Evolutionary conservation across 208 protist genomes (phyloP).

Genomic region (Histomonas meleagridis): DNA sequence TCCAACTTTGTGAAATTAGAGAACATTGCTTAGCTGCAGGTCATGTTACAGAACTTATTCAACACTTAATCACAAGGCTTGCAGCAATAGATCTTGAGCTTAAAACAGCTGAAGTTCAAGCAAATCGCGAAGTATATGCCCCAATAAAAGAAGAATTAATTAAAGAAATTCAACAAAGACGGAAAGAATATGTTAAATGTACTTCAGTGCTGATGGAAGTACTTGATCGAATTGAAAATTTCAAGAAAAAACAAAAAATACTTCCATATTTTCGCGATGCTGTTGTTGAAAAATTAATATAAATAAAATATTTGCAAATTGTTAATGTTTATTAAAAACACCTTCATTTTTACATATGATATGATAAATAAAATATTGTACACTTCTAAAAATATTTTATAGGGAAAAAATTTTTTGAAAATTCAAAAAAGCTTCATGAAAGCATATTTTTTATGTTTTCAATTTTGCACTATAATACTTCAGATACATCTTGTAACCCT

Average conservation of each 20-base stretch:
- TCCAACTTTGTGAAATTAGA: background rate
- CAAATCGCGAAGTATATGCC: background rate
- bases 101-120: background rate
- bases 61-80: background rate
- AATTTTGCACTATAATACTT: no score
- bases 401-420: no score
- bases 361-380: no score
- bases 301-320: no score
- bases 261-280: slow-evolving; percentile 17
- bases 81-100: background rate
- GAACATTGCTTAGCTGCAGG: background rate
- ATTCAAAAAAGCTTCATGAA: no score
- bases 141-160: background rate
- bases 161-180: background rate
- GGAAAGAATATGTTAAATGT: background rate
- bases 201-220: background rate
- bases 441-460: no score
- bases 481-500: no score
- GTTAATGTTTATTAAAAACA: no score
- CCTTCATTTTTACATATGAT: no score
- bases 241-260: background rate
- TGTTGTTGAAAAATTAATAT: background rate
- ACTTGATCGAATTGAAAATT: background rate
- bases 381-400: no score
- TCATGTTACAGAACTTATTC: background rate